phyloP scores from a whole-genome alignment of 75 land plant species.

The Azolla pinnata region DNA sequence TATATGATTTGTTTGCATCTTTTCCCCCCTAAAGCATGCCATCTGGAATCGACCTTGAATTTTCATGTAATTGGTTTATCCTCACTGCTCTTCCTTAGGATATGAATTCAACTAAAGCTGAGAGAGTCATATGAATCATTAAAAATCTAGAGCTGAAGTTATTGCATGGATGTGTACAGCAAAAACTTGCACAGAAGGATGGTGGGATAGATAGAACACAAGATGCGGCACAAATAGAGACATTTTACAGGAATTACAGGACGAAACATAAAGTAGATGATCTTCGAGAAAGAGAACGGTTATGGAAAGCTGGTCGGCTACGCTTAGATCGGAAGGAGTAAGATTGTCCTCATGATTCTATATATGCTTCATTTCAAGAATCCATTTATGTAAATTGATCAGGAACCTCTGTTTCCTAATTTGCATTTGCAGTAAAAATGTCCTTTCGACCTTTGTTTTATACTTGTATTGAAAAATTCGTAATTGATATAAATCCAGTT shows the following conservation, averaged over 20 bases:
- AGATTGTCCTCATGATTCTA: no score
- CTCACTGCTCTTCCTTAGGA: background rate
- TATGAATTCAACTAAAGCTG: no score
- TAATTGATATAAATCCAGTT: background rate
- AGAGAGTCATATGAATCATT: no score
- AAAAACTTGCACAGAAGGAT: conserved; percentile 77
- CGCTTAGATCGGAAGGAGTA: conserved; percentile 64
- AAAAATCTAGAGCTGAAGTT: no score
- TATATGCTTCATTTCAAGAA: no score
- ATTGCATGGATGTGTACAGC: conserved; percentile 64
- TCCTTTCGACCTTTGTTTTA: background rate
- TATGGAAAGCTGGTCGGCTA: conserved; percentile 43
- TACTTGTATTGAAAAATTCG: background rate
- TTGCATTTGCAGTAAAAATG: no score
- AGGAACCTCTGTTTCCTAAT: no score
- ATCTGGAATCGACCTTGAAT: no score
- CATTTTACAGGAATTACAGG: conserved; percentile 67
- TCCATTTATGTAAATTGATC: no score
- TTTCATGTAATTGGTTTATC: no score
- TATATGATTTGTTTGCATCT: no score
- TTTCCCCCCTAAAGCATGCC: no score
- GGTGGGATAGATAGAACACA: conserved; percentile 70
- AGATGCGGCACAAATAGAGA: conserved; percentile 55
- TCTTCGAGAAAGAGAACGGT: conserved; percentile 56
- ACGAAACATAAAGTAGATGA: conserved; percentile 66